Conservation (phyloP, 169 alveolate species). For the Cryptosporidium ubiquitum region DNA sequence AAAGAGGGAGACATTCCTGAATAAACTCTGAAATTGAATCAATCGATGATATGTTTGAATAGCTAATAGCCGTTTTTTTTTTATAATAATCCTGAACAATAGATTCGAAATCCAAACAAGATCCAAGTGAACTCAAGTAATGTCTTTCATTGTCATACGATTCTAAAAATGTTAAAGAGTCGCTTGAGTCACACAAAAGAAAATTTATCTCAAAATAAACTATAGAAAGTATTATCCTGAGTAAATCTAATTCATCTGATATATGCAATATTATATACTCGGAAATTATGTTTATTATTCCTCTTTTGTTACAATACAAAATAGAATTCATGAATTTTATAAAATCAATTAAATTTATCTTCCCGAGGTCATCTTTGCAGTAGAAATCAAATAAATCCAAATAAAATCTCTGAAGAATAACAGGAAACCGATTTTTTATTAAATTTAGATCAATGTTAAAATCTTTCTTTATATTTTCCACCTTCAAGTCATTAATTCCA, state of each 20-base stretch:
- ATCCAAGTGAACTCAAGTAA: not conserved
- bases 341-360: not conserved
- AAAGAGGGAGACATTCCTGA: constrained; percentile 26
- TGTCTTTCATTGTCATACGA: not conserved
- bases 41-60: not conserved
- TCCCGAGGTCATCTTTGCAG: constrained; percentile 18
- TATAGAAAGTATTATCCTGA: constrained; percentile 30
- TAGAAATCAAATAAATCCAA: constrained; percentile 12
- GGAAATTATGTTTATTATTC: constrained; percentile 1
- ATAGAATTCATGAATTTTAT: constrained; percentile 8
- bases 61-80: not conserved
- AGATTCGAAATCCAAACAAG: constrained; percentile 19
- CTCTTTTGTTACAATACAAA: constrained; percentile 38
- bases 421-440: not conserved
- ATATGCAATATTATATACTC: not conserved
- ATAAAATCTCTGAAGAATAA: constrained; percentile 19
- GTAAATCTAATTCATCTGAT: constrained; percentile 3
- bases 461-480: not conserved
- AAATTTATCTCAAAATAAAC: constrained; percentile 30
- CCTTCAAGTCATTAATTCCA: not conserved
- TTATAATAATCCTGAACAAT: constrained; percentile 7
- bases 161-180: not conserved
- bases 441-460: constrained; percentile 1
- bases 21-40: constrained; percentile 22
- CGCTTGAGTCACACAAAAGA: constrained; percentile 2